Evolutionary conservation across 352 stramenopile genomes (phyloP).

Genomic region (Globisporangium lucens): DNA sequence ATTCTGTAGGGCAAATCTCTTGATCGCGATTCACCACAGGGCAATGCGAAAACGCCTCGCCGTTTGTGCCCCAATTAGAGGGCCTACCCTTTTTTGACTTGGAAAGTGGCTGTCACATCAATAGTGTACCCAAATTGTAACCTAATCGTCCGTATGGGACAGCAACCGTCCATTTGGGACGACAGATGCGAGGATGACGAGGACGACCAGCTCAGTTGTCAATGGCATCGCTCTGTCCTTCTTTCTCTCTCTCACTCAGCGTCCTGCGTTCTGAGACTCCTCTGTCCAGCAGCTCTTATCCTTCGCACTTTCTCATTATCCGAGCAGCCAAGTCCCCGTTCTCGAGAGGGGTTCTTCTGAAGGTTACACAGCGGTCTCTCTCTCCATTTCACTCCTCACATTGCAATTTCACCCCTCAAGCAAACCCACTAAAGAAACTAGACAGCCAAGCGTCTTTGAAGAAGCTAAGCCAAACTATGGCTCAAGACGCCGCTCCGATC

Average conservation of each 20-base stretch:
- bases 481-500: neutral
- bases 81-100: slow-evolving; percentile 17
- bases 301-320: neutral
- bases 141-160: slow-evolving; percentile 7
- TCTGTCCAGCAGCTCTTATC: neutral
- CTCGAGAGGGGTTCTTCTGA: neutral
- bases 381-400: neutral
- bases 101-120: neutral
- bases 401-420: neutral
- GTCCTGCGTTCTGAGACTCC: neutral
- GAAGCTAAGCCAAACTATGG: neutral
- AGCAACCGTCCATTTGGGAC: neutral
- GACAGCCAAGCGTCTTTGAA: neutral
- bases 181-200: neutral
- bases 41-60: neutral
- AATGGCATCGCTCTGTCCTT: neutral
- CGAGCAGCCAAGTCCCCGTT: neutral
- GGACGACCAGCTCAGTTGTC: neutral
- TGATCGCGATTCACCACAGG: slow-evolving; percentile 78
- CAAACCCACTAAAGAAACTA: neutral
- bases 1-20: slow-evolving; percentile 84
- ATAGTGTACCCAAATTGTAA: neutral
- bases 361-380: neutral
- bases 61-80: neutral
- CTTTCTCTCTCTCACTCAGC: neutral